These are phyloP conservation scores for Penicillium egyptiacum DNA, from an alignment of 495 filamentous ascomycete species.

Conservation along the genomic window DNA sequence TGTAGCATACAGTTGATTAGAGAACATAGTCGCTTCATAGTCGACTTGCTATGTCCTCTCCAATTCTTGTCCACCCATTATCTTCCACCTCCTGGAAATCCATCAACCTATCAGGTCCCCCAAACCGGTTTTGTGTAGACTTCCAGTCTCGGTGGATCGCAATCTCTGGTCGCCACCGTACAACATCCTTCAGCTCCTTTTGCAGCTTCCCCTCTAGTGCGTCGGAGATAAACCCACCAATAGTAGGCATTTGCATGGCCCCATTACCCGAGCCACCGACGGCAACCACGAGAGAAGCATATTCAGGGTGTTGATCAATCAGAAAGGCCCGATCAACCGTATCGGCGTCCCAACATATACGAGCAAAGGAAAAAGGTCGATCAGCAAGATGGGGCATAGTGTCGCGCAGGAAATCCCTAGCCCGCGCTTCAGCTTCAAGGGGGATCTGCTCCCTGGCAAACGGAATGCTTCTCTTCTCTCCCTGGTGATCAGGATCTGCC, in stretches of 20 bases:
- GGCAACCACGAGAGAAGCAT: conserved; percentile 45
- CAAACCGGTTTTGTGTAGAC: conserved; percentile 49
- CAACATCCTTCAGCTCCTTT: conserved; percentile 36
- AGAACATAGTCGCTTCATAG: too few species aligned
- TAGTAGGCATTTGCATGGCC: conserved; percentile 51
- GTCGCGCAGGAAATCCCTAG: conserved; percentile 45
- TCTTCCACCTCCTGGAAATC: conserved; percentile 46
- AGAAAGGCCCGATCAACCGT: conserved; percentile 52
- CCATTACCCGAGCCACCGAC: conserved; percentile 54
- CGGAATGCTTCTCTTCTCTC: conserved; percentile 37
- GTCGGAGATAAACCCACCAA: conserved; percentile 42
- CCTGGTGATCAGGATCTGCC: conserved; percentile 15
- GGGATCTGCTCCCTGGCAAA: conserved; percentile 48
- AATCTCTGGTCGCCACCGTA: conserved; percentile 54
- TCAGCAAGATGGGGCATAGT: conserved; percentile 32
- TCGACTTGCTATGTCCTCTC: too few species aligned
- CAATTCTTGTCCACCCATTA: conserved; percentile 37
- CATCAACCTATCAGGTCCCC: conserved; percentile 44
- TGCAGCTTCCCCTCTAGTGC: conserved; percentile 22
- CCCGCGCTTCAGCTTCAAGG: conserved; percentile 22
- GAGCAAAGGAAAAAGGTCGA: conserved; percentile 22
- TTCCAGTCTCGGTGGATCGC: conserved; percentile 49
- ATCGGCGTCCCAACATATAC: conserved; percentile 36
- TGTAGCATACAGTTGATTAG: too few species aligned
- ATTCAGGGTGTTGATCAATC: conserved; percentile 47